Percentiles rank a stretch among this genome's conserved stretches.
phyloP scores from a whole-genome alignment of 805 yeast species.

The Ogataea nakhonphanomensis region DNA sequence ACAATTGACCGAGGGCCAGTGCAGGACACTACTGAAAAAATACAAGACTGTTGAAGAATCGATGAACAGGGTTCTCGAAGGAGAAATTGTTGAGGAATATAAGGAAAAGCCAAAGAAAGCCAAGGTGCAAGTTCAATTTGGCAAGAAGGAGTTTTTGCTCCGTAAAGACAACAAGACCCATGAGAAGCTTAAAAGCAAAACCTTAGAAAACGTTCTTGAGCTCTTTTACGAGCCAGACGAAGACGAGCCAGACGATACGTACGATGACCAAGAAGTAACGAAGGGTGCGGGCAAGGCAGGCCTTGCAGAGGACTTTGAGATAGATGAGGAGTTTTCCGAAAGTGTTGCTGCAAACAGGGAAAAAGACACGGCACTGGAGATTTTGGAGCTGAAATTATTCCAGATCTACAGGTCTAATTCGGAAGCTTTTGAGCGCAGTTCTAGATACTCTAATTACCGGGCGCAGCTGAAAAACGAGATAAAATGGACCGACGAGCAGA shows the following conservation, averaged over 20 bases:
- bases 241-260: slow-evolving; percentile 82
- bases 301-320: slow-evolving; percentile 34
- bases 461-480: slow-evolving; percentile 48
- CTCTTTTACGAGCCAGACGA: slow-evolving; percentile 72
- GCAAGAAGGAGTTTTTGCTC: slow-evolving; percentile 31
- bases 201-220: slow-evolving; percentile 53
- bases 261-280: slow-evolving; percentile 52
- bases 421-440: slow-evolving; percentile 42
- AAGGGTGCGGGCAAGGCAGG: slow-evolving; percentile 12
- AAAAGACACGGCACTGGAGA: slow-evolving; percentile 34
- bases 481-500: slow-evolving; percentile 83
- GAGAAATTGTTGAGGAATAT: slow-evolving; percentile 43
- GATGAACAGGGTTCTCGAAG: slow-evolving; percentile 59
- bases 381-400: slow-evolving; percentile 56
- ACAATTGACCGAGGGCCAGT: slow-evolving; percentile 44
- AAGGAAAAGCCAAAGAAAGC: slow-evolving; percentile 17
- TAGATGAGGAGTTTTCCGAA: slow-evolving; percentile 20
- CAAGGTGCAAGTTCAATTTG: slow-evolving; percentile 29
- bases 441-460: slow-evolving; percentile 48
- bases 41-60: slow-evolving; percentile 54
- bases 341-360: slow-evolving; percentile 12
- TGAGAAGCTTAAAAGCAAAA: slow-evolving; percentile 53
- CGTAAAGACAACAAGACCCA: slow-evolving; percentile 15
- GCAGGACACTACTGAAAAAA: slow-evolving; percentile 45
- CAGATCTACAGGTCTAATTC: slow-evolving; percentile 50